Conservation (phyloP, 352 stramenopile species). For the Phytophthora boehmeriae region DNA sequence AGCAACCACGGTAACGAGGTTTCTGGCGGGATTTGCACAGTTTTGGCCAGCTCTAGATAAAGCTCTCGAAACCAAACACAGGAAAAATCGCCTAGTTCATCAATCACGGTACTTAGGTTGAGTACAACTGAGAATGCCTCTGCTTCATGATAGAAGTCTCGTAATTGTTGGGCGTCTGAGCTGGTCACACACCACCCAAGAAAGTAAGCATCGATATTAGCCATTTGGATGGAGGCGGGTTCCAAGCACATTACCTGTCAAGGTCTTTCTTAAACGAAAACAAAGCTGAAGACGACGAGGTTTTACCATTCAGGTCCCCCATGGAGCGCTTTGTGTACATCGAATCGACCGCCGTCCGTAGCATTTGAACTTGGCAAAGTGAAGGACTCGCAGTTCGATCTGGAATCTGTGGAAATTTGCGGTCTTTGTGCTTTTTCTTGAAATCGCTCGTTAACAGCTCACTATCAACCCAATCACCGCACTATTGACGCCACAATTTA, state of each 20-base stretch:
- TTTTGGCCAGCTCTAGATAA: constrained; percentile 71
- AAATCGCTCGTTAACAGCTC: constrained; percentile 48
- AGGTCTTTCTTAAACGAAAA: constrained; percentile 86
- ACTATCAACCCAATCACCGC: constrained; percentile 59
- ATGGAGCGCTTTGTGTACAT: constrained; percentile 73
- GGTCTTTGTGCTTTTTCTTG: constrained; percentile 56
- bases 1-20: constrained; percentile 86
- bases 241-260: constrained; percentile 46
- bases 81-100: constrained; percentile 64
- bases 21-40: constrained; percentile 83
- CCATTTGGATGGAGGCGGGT: not conserved
- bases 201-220: constrained; percentile 4
- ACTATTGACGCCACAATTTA: constrained; percentile 34
- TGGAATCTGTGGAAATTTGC: constrained; percentile 42
- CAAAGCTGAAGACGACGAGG: constrained; percentile 31
- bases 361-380: constrained; percentile 55
- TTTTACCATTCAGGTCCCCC: constrained; percentile 59
- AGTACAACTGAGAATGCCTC: constrained; percentile 62
- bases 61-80: constrained; percentile 85
- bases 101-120: constrained; percentile 51
- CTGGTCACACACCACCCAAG: constrained; percentile 31
- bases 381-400: constrained; percentile 34
- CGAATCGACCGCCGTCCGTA: constrained; percentile 56
- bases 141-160: constrained; percentile 55
- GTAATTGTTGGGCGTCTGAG: constrained; percentile 65